Conservation (phyloP, 2,329 filamentous ascomycete species). For the Conoideocrella luteorostrata region DNA sequence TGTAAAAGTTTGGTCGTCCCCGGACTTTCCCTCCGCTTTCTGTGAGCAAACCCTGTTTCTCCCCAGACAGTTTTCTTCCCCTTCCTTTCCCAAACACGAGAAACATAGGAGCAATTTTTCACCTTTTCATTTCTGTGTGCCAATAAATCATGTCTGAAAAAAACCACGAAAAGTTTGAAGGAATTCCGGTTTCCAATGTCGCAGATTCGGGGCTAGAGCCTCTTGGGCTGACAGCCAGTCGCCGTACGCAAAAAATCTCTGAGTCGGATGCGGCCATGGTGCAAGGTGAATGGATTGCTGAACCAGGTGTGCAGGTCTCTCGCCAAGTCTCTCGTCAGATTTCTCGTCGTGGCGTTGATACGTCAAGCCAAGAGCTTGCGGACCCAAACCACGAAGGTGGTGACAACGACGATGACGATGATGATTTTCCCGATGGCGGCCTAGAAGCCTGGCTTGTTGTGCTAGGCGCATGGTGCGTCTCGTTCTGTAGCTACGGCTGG, state of each 20-base stretch:
- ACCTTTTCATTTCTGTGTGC: too few species aligned
- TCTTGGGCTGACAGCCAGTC: constrained; percentile 5
- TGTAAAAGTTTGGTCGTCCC: neutral
- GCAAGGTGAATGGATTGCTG: constrained; percentile 8
- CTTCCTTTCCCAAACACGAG: neutral
- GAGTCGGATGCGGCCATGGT: constrained; percentile 9
- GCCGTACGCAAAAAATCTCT: constrained; percentile 5
- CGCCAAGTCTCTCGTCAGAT: constrained; percentile 6
- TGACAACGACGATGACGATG: neutral
- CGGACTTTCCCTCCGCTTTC: neutral
- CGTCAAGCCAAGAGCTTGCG: neutral
- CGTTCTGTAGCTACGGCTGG: constrained; percentile 31
- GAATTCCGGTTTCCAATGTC: neutral
- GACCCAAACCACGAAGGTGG: neutral
- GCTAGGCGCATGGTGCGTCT: constrained; percentile 27
- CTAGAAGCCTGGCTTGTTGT: constrained; percentile 27
- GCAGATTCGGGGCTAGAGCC: constrained; percentile 3
- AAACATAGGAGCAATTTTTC: neutral
- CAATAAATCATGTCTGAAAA: constrained; percentile 4
- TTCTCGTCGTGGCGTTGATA: constrained; percentile 2
- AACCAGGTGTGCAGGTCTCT: constrained; percentile 5
- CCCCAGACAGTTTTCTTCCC: too few species aligned
- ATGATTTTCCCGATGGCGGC: constrained; percentile 19
- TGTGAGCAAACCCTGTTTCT: neutral
- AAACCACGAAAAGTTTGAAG: constrained; percentile 1